A percentile compares a stretch with the other conserved stretches of the same genome.
Conservation (phyloP, 352 stramenopile species). For the Phytopythium mirpurense region DNA sequence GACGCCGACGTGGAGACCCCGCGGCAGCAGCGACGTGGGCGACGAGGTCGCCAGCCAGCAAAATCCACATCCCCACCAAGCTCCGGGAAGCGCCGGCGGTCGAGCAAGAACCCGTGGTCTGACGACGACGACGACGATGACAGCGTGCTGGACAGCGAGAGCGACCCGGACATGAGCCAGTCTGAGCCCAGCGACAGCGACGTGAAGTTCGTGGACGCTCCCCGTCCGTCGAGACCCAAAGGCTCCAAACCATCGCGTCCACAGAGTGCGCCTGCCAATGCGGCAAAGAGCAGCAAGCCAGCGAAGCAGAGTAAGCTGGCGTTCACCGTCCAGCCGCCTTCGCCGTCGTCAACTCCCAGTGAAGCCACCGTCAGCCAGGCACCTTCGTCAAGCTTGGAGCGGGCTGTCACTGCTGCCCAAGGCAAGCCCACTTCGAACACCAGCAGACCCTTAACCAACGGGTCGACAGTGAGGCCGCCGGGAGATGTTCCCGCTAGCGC, state of each 20-base stretch:
- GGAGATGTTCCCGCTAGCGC: constrained; percentile 14
- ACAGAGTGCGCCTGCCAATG: not conserved
- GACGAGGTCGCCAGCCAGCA: not conserved
- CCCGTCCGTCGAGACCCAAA: not conserved
- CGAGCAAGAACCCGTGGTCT: constrained; percentile 20
- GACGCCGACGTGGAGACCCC: constrained; percentile 8
- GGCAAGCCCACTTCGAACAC: too few relatives aligned
- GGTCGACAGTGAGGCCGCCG: too few relatives aligned
- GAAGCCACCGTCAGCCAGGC: not conserved
- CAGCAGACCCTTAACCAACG: too few relatives aligned
- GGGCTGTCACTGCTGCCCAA: too few relatives aligned
- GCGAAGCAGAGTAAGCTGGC: not conserved
- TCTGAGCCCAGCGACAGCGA: constrained; percentile 11
- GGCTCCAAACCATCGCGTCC: not conserved
- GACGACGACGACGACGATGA: constrained; percentile 21
- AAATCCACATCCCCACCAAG: not conserved
- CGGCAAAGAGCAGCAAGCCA: not conserved
- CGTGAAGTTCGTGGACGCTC: constrained; percentile 2
- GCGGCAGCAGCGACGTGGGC: not conserved
- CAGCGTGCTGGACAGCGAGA: constrained; percentile 35
- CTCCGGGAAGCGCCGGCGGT: constrained; percentile 17
- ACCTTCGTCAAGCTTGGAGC: too few relatives aligned
- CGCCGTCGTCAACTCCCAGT: not conserved
- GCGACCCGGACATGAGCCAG: constrained; percentile 21
- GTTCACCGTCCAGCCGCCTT: not conserved